Evolutionary conservation across 805 yeast genomes (phyloP), one percentile per base, ranked within the genome.

Genomic region (Candida schatavii): DNA sequence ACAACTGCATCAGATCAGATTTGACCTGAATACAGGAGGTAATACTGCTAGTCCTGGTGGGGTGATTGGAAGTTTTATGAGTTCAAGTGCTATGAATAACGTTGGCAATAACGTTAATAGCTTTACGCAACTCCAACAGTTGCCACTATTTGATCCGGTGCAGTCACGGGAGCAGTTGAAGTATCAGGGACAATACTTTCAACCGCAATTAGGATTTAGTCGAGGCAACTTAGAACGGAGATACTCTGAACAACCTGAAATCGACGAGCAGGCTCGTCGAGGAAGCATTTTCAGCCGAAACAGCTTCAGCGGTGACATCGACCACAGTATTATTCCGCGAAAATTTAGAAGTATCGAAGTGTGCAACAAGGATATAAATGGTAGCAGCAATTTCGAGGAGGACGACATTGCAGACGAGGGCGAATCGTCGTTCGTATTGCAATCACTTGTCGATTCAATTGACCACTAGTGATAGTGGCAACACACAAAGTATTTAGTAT

Each of bases 361-460:
- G 17, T 32, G 27, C 19, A 19, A 25, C 13, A 3, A 29, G 13
- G 31, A 18, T 13, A n/a, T 10, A 5, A n/a, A n/a, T n/a, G n/a
- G n/a, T n/a, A n/a, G n/a, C n/a, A n/a, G n/a, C n/a, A n/a, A n/a
- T n/a, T n/a, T n/a, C n/a, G n/a, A n/a, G n/a, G 33, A 14, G 15
- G n/a, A 25, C 7, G 19, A 4, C 14, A 13, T 14, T 11, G 32
- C n/a, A 11, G 35, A 38, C 14, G 19, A 22, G 10, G 19, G 23
- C n/a, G 48, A 37, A 15, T 59, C 53, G 35, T 55, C 60, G 40
- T 61, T 63, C 43, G 69, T 69, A 40, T 54, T 67, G 48, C 62
- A 68, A 47, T 62, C 70, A 14, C 61, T 69, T 45, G 73, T 68
- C 36, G 74, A 69, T 44, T 67, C 70, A 20, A 63, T 69, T 32